A percentile compares a stretch with the other conserved stretches of the same genome.
phyloP scores from a whole-genome alignment of 352 stramenopile genomes.

The Pythium chondricola region DNA sequence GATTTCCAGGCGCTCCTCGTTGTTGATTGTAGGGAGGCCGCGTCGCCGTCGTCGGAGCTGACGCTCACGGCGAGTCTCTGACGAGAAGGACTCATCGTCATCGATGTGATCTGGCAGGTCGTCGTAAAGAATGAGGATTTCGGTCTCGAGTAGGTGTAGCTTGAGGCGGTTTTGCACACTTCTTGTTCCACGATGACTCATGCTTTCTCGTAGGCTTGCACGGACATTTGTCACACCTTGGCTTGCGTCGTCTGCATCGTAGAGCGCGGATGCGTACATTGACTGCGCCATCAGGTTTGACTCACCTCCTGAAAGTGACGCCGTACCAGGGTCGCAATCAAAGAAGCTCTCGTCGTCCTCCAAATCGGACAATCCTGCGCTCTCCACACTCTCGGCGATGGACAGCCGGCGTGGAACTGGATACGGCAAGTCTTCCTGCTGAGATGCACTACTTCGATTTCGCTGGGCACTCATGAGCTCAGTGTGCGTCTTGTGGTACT shows the following conservation, averaged over 20 bases:
- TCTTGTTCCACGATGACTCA: conserved; percentile 23
- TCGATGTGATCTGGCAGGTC: conserved; percentile 55
- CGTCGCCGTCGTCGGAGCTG: conserved; percentile 15
- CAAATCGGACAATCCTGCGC: conserved; percentile 72
- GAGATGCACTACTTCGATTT: neutral
- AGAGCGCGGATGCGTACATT: conserved; percentile 78
- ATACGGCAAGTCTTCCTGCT: conserved; percentile 23
- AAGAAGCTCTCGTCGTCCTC: conserved; percentile 84
- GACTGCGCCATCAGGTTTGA: conserved; percentile 66
- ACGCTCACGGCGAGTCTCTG: conserved; percentile 9
- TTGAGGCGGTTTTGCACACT: conserved; percentile 63
- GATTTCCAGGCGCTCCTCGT: conserved; percentile 61
- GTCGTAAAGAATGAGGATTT: conserved; percentile 75
- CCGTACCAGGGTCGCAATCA: conserved; percentile 66
- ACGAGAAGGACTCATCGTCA: conserved; percentile 5
- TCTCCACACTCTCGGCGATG: conserved; percentile 72
- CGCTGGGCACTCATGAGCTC: conserved; percentile 29
- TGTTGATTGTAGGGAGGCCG: conserved; percentile 43
- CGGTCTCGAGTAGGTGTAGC: conserved; percentile 68
- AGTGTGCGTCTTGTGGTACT: conserved; percentile 76
- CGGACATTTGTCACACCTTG: neutral
- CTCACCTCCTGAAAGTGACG: conserved; percentile 23
- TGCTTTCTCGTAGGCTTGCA: conserved; percentile 14
- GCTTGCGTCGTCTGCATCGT: conserved; percentile 25
- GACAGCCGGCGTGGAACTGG: conserved; percentile 47